Evolutionary conservation across 768 basidiomycete species (phyloP).

Genomic region (Trametes cingulata): DNA sequence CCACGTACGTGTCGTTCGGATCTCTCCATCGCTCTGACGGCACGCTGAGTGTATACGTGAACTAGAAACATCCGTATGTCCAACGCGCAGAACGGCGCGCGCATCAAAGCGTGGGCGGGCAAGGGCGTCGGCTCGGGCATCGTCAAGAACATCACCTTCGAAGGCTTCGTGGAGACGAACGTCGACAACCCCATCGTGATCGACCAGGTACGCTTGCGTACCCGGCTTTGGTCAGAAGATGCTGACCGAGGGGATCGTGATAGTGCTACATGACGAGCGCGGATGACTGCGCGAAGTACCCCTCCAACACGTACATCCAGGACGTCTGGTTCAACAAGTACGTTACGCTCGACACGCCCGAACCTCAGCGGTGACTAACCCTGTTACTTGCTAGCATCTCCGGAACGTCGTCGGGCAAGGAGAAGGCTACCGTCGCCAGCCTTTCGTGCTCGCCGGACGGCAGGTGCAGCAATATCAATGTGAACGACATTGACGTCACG

Average conservation of each 20-base stretch:
- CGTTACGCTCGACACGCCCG: conserved; percentile 1
- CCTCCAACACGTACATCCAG: conserved; percentile 55
- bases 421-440: conserved; percentile 50
- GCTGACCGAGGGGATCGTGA: not conserved
- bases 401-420: conserved; percentile 52
- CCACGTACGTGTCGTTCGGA: conserved; percentile 47
- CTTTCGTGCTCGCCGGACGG: conserved; percentile 58
- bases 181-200: conserved; percentile 64
- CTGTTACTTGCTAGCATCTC: conserved; percentile 44
- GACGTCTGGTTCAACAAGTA: conserved; percentile 59
- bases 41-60: not conserved
- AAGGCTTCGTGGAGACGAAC: conserved; percentile 50
- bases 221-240: no score
- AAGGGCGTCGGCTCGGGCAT: conserved; percentile 57
- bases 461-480: conserved; percentile 50
- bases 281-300: conserved; percentile 51
- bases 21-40: not conserved
- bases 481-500: conserved; percentile 48
- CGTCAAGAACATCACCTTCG: conserved; percentile 57
- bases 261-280: conserved; percentile 53
- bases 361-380: not conserved
- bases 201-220: conserved; percentile 49
- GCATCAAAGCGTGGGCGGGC: conserved; percentile 71
- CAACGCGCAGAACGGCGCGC: conserved; percentile 64
- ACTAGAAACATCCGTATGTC: conserved; percentile 57